A percentile compares a stretch with the other conserved stretches of the same genome.
These are phyloP conservation scores for Neotropicomus parvogracilis DNA, from an alignment of 1,284 basidiomycete genomes.

Conservation along the genomic window DNA sequence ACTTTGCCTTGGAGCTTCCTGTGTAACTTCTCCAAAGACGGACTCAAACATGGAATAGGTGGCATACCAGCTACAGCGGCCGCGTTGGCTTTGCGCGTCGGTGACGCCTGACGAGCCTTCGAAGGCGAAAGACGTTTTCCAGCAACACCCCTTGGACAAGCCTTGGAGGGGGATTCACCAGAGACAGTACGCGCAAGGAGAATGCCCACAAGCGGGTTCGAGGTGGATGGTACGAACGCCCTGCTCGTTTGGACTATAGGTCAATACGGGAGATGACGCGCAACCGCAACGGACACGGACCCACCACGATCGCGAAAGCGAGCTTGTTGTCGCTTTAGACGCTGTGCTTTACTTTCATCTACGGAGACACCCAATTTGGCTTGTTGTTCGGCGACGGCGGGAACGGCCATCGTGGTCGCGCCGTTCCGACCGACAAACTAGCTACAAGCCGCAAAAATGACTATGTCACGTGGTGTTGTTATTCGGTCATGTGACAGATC, in stretches of 20 bases:
- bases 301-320: slow-evolving; percentile 62
- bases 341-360: slow-evolving; percentile 52
- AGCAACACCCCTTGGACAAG: not conserved
- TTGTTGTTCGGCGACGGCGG: slow-evolving; percentile 19
- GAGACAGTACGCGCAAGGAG: slow-evolving; percentile 41
- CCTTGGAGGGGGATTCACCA: slow-evolving; percentile 41
- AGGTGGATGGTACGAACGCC: slow-evolving; percentile 38
- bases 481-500: slow-evolving; percentile 8
- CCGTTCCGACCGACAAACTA: not conserved
- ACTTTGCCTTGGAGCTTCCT: slow-evolving; percentile 17
- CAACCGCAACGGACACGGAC: slow-evolving; percentile 35
- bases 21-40: slow-evolving; percentile 1
- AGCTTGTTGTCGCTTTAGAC: slow-evolving; percentile 53
- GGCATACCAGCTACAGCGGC: slow-evolving; percentile 17
- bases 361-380: slow-evolving; percentile 34
- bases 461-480: slow-evolving; percentile 1
- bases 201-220: slow-evolving; percentile 39
- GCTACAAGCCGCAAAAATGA: not conserved
- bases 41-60: not conserved
- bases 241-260: slow-evolving; percentile 19
- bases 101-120: slow-evolving; percentile 10
- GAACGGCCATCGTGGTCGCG: slow-evolving; percentile 23
- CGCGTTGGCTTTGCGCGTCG: not conserved
- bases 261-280: slow-evolving; percentile 1
- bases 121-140: slow-evolving; percentile 10